Base-by-base conservation (phyloP, 2,329 filamentous ascomycete genomes). In the Xylaria polymorpha region DNA sequence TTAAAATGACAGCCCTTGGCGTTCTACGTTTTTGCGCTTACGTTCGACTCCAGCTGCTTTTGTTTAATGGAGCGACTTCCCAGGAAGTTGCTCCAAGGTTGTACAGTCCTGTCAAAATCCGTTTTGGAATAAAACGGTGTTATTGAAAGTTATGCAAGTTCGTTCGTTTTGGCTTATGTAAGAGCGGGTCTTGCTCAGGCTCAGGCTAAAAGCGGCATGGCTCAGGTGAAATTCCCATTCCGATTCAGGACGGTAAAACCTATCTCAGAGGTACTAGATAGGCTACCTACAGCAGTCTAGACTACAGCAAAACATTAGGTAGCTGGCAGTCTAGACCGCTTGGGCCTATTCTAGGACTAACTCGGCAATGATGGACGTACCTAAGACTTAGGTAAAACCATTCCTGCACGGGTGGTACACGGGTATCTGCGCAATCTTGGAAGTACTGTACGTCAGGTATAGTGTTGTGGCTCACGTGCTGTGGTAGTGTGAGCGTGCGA, bases 311-410 rank as follows among this genome's bases (percentile, higher is more conserved):
- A 53, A 35, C 50, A 53, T 29, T 29, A 29, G 25, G 25, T n/a
- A 53, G 29, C 6, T 35, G 35, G 35, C 59, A 60, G 64, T 67
- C 65, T 67, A 63, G 65, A 67, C 65, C 59, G 59, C 63, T 29
- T 37, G 44, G 59, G 12, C 29, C n/a, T n/a, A 35, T 63, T 55
- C 14, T 3, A 55, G 18, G 32, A 55, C n/a, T 7, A 55, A 55
- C 51, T 37, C n/a, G 48, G 48, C 25, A 32, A 22, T 29, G 10
- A 29, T 14, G 48, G 46, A 32, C 48, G 25, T 51, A 51, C 48
- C 25, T 51, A 51, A 51, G 25, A 29, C 48, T 32, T 51, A 51
- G 22, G 46, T 50, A 50, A 50, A 29, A 50, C 46, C 46, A 18
- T 4, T 10, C 41, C 41, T n/a, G 18, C 14, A 43, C 41, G 18